A percentile compares a stretch with the other conserved stretches of the same genome.
These are phyloP conservation scores for Hypoxylon perforatum DNA, from an alignment of 495 filamentous ascomycete species.

Conservation along the genomic window DNA sequence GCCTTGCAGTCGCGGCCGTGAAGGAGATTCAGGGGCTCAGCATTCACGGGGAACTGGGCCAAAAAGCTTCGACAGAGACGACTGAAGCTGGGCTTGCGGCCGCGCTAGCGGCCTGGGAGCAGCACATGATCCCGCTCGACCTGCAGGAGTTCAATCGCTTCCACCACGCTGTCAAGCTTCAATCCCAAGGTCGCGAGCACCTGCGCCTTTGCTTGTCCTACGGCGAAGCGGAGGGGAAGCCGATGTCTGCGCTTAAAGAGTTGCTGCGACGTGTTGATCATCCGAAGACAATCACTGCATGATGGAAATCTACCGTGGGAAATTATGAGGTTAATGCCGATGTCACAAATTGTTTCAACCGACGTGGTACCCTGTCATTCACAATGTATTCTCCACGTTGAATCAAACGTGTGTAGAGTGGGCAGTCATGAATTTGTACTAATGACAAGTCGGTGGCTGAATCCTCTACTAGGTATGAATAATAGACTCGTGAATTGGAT, in stretches of 20 bases:
- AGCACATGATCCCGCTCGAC: slow-evolving; percentile 13
- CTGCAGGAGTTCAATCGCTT: slow-evolving; percentile 26
- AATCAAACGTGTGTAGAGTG: no score
- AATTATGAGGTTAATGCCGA: no score
- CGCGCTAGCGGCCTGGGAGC: slow-evolving; percentile 13
- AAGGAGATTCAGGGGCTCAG: slow-evolving; percentile 24
- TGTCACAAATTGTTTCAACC: no score
- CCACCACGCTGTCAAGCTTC: slow-evolving; percentile 18
- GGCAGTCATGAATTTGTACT: no score
- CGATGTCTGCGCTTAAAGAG: slow-evolving; percentile 27
- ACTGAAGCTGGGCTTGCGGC: slow-evolving; percentile 9
- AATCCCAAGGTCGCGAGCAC: slow-evolving; percentile 14
- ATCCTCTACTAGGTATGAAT: no score
- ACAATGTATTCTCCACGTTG: no score
- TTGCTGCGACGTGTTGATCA: slow-evolving; percentile 10
- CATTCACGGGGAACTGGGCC: slow-evolving; percentile 17
- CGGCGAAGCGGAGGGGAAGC: slow-evolving; percentile 22
- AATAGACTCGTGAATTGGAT: no score
- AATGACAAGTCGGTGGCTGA: no score
- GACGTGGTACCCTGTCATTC: no score
- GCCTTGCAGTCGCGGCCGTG: slow-evolving; percentile 5
- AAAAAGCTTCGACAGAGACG: neutral
- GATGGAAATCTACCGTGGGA: neutral
- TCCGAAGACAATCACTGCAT: neutral
- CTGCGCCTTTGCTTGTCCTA: slow-evolving; percentile 10